Percentiles rank a stretch among this genome's conserved stretches.
These are phyloP conservation scores for Phycomyces blakesleeanus DNA, from an alignment of 192 early-diverging fungal genomes.

Conservation along the genomic window DNA sequence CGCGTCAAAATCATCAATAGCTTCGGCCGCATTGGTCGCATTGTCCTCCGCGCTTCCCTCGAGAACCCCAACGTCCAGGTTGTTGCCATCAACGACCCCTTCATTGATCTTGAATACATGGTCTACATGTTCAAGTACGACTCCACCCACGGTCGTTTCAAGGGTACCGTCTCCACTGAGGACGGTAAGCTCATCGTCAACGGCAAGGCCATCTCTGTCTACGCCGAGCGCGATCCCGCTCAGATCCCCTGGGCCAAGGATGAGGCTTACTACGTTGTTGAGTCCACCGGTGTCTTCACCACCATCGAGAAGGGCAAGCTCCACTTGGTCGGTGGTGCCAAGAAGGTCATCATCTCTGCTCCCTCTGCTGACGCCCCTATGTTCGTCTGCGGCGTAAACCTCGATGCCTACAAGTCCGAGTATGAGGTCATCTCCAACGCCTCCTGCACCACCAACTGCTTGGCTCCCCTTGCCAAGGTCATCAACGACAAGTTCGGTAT, in stretches of 20 bases:
- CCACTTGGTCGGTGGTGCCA: conserved; percentile 91
- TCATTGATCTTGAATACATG: conserved; percentile 96
- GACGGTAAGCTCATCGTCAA: conserved; percentile 89
- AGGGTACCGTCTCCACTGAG: conserved; percentile 75
- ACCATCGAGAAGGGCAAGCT: conserved; percentile 77
- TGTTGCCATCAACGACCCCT: conserved; percentile 94
- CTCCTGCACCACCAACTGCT: conserved; percentile 99
- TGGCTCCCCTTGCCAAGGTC: conserved; percentile 97
- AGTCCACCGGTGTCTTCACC: conserved; percentile 99
- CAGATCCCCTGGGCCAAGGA: conserved; percentile 85
- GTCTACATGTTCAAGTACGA: conserved; percentile 98
- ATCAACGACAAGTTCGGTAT: conserved; percentile 96
- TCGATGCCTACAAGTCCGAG: conserved; percentile 84
- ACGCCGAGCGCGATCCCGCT: conserved; percentile 71
- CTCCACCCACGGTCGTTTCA: conserved; percentile 96
- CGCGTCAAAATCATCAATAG: conserved; percentile 28
- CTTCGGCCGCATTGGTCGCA: conserved; percentile 98
- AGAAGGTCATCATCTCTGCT: conserved; percentile 99
- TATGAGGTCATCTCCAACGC: conserved; percentile 95
- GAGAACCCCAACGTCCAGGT: conserved; percentile 70
- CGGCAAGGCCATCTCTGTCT: conserved; percentile 74
- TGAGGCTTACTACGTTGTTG: conserved; percentile 90
- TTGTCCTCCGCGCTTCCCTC: conserved; percentile 88
- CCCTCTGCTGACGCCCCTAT: conserved; percentile 96
- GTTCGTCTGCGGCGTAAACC: conserved; percentile 98